phyloP scores from a whole-genome alignment of 768 basidiomycete species.

The Phlebiopsis gigantea region DNA sequence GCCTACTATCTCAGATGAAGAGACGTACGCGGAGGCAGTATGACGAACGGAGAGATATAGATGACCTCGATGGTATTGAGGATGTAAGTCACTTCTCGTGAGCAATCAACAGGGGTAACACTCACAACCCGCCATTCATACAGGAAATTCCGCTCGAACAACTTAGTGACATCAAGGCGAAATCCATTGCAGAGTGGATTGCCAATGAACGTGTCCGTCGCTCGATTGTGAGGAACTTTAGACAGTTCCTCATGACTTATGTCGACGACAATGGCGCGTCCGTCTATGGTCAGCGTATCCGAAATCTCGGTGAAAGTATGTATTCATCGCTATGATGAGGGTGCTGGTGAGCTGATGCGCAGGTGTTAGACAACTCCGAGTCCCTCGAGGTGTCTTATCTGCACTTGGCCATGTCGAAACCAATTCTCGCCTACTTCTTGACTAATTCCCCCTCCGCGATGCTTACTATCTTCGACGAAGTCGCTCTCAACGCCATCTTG shows the following conservation, averaged over 20 bases:
- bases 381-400: constrained; percentile 96
- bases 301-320: constrained; percentile 90
- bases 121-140: constrained; percentile 6
- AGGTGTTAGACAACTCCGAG: constrained; percentile 79
- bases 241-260: constrained; percentile 93
- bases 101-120: not conserved
- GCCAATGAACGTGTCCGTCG: constrained; percentile 86
- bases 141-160: constrained; percentile 95
- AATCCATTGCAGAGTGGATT: constrained; percentile 97
- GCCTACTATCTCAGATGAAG: constrained; percentile 67
- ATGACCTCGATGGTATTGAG: constrained; percentile 86
- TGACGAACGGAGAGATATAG: constrained; percentile 85
- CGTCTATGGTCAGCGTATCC: constrained; percentile 92
- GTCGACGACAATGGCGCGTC: constrained; percentile 88
- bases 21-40: constrained; percentile 84
- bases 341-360: not conserved
- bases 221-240: constrained; percentile 89
- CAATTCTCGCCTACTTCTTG: constrained; percentile 95
- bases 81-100: constrained; percentile 52
- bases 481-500: constrained; percentile 89
- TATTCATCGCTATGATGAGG: not conserved
- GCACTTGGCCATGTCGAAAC: constrained; percentile 89
- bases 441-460: constrained; percentile 92
- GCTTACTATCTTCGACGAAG: constrained; percentile 92
- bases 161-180: constrained; percentile 95